phyloP scores from a whole-genome alignment of 2,329 filamentous ascomycete genomes.

The Penicillium sp. region DNA sequence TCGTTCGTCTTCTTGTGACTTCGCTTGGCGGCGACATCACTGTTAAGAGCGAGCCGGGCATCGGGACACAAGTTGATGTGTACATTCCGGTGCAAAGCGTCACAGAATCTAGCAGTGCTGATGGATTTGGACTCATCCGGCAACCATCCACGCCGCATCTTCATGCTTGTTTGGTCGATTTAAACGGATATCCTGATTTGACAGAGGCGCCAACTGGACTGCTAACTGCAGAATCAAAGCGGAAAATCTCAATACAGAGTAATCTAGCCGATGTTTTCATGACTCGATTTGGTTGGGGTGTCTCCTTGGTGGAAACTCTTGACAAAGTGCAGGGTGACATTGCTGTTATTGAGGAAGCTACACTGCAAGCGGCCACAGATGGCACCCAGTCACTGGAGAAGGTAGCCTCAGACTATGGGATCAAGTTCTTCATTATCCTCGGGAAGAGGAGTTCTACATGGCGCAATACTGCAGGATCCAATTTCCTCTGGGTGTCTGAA shows the following conservation, averaged over 20 bases:
- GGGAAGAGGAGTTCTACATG: constrained; percentile 4
- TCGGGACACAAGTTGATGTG: constrained; percentile 32
- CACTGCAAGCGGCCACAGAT: constrained; percentile 14
- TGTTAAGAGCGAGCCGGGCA: constrained; percentile 45
- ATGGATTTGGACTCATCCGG: no score
- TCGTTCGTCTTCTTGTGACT: constrained; percentile 59
- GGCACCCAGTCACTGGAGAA: constrained; percentile 8
- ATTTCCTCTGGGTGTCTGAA: constrained; percentile 27
- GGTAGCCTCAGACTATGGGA: not conserved
- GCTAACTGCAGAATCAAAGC: constrained; percentile 27
- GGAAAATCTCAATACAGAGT: constrained; percentile 28
- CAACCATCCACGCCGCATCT: not conserved
- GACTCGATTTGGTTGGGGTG: constrained; percentile 23
- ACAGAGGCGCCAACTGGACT: constrained; percentile 23
- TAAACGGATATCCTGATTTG: constrained; percentile 26
- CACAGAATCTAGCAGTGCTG: not conserved
- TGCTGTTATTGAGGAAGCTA: constrained; percentile 29
- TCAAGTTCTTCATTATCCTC: constrained; percentile 26
- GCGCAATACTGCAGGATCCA: constrained; percentile 1
- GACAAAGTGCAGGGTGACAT: constrained; percentile 26
- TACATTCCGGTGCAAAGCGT: constrained; percentile 25
- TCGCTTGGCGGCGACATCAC: constrained; percentile 59
- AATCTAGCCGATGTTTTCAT: constrained; percentile 27
- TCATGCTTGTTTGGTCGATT: constrained; percentile 29
- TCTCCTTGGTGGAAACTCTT: constrained; percentile 26